Evolutionary conservation across 1,139 yeast species (phyloP), one percentile per base, ranked within the genome.

Genomic region (Suhomyces maxii): DNA sequence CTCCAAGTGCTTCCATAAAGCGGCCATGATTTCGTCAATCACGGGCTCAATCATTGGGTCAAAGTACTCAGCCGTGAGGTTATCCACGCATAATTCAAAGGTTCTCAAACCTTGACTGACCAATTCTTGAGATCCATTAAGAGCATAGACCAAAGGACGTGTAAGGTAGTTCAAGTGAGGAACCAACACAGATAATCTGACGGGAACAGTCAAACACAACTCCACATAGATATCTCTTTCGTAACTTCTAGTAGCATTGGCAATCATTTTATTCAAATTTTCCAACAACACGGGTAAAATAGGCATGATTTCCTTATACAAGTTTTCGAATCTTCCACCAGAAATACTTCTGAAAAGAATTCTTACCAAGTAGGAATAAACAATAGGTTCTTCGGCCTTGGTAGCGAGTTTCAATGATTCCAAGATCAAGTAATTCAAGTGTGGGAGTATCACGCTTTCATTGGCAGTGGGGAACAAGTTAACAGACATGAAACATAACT

Each of bases 31-130:
- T 55, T 93, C 97, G 49, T 88, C 95, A 51, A 91, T 83, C 1
- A 90, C 97, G 0, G 99, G 98, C 58, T 90, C 98, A 51, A 95
- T 83, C 62, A 93, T 89, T 1, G 99, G 99, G 59, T 95, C 99
- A 63, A 95, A 90, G 64, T 90, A 95, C 58, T 91, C 96, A 0
- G 98, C 96, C 0, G 98, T 93, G 48, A 95, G 71, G 57, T 95
- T 95, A 60, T 95, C 99, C 26, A 95, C 97, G 60, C 99, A 93
- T n/a, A 93, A 76, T 59, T 95, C 99, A 48, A 95, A 78, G 0
- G 98, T 93, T 53, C 98, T 77, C 53, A 95, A 73, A 37, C 99
- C 99, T 67, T 93, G 99, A 47, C 93, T 84, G 1, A 91, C 95
- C 43, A 93, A 77, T 53, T 95, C 99, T 51, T 86, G 96, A 1